Base-by-base conservation (phyloP, 495 filamentous ascomycete genomes). In the Penicillium ucsense region DNA sequence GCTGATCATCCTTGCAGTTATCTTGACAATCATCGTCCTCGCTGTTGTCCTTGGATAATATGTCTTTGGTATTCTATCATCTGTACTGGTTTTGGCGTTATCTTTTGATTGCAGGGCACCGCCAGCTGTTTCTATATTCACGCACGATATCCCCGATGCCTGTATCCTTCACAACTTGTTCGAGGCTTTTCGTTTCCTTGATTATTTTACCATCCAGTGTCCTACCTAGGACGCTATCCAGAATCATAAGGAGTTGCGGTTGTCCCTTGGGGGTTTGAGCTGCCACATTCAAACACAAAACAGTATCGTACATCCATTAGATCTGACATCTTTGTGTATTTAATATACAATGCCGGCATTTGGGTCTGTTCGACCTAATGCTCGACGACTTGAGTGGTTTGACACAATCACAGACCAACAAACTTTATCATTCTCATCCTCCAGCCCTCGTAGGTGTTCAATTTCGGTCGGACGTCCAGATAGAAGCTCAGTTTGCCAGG, bases 391-490 rank as follows among this genome's bases (percentile, higher is more conserved):
- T 20, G 20, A 20, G 20, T 20, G 20, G 20, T 20, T 20, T 20
- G 20, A 20, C 20, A 20, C 43, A 12, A 32, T 57, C 48, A 73
- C 4, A 88, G 59, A n/a, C 89, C 82, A 41, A 78, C 56, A 41
- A 77, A 76, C 43, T 71, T 77, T 56, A 74, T 66, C 36, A 79
- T 76, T 48, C 92, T 78, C 89, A 95, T 89, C 66, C 83, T 85
- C 59, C 83, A 80, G 1, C 92, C 92, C 69, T 97, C 92, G 74
- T 79, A 87, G 35, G 75, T 83, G 69, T 95, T 95, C 64, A 98
- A 54, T 74, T 98, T 98, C 4, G 92, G 92, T 62, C 92, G 76
- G 11, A 97, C 92, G 62, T 98, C 92, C 48, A 98, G 66, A 65
- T 88, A 96, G 64, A 98, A 98, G 52, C 83, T 94, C 51, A 96